Evolutionary conservation across 331 rosid species (phyloP).

Genomic region (Quercus phellos): DNA sequence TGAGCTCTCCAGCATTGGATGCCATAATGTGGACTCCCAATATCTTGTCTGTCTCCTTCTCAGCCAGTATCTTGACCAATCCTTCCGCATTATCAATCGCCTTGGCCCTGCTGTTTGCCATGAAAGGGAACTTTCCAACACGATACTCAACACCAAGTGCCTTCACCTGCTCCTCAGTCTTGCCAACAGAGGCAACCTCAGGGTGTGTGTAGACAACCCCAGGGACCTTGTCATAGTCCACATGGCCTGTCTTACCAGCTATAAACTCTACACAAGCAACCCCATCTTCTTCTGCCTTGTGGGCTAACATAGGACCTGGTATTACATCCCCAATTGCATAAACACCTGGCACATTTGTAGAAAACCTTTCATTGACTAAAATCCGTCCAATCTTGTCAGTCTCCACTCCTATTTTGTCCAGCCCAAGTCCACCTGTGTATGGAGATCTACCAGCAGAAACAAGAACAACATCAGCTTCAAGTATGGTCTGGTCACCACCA

Average conservation of each 20-base stretch:
- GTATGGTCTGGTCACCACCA: constrained; percentile 71
- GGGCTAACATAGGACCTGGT: constrained; percentile 99
- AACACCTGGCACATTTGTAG: constrained; percentile 73
- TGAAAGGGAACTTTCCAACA: constrained; percentile 90
- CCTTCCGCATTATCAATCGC: constrained; percentile 98
- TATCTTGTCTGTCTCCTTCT: constrained; percentile 89
- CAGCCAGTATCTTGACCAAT: constrained; percentile 83
- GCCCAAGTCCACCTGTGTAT: constrained; percentile 74
- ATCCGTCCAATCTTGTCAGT: constrained; percentile 78
- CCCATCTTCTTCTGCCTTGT: constrained; percentile 98
- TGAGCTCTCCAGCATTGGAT: constrained; percentile 95
- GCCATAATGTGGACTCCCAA: constrained; percentile 98
- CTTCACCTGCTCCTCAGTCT: constrained; percentile 98
- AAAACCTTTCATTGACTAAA: constrained; percentile 73
- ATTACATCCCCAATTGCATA: constrained; percentile 93
- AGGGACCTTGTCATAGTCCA: constrained; percentile 96
- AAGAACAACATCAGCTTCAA: constrained; percentile 94
- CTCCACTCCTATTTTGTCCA: constrained; percentile 85
- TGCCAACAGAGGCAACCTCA: constrained; percentile 93
- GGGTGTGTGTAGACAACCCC: constrained; percentile 95
- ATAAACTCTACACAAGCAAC: constrained; percentile 96
- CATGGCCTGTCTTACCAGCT: constrained; percentile 93
- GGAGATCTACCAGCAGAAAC: constrained; percentile 96
- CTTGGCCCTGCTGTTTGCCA: constrained; percentile 98
- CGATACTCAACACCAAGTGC: constrained; percentile 57